Conservation (phyloP, 176 grass and related monocot species). For the Oryza brachyantha region DNA sequence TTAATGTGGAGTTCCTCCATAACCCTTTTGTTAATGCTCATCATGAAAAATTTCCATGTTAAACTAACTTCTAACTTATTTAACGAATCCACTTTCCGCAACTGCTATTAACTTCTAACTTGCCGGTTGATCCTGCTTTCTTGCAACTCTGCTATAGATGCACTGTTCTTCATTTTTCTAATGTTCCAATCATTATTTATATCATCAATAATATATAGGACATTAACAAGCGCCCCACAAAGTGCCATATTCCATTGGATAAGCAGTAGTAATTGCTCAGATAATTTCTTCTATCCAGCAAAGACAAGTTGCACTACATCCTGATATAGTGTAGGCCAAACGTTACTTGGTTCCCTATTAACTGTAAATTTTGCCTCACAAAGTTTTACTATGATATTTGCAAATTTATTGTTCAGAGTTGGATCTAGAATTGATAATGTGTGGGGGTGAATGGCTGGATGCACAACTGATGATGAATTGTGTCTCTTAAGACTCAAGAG, state of each 20-base stretch:
- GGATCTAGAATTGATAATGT: slow-evolving; percentile 30
- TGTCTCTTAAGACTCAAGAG: slow-evolving; percentile 7
- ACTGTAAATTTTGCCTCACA: slow-evolving; percentile 1
- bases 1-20: not conserved
- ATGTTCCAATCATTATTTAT: not conserved
- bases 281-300: not conserved
- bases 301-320: not conserved
- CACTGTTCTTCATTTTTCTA: not conserved
- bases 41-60: slow-evolving; percentile 12
- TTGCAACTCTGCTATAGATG: not conserved
- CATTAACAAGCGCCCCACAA: not conserved
- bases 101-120: not conserved
- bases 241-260: not conserved
- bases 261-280: not conserved
- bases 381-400: slow-evolving; percentile 25
- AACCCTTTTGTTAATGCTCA: slow-evolving; percentile 1
- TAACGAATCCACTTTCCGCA: not conserved
- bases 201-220: not conserved
- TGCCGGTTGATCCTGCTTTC: not conserved
- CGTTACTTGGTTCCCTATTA: not conserved
- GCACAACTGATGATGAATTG: slow-evolving; percentile 23
- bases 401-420: not conserved
- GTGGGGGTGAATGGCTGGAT: not conserved
- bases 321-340: not conserved
- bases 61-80: not conserved